Percentiles rank a stretch among this genome's conserved stretches.
These are phyloP conservation scores for Ceratocystis variospora DNA, from an alignment of 2,329 filamentous ascomycete species.

Conservation along the genomic window DNA sequence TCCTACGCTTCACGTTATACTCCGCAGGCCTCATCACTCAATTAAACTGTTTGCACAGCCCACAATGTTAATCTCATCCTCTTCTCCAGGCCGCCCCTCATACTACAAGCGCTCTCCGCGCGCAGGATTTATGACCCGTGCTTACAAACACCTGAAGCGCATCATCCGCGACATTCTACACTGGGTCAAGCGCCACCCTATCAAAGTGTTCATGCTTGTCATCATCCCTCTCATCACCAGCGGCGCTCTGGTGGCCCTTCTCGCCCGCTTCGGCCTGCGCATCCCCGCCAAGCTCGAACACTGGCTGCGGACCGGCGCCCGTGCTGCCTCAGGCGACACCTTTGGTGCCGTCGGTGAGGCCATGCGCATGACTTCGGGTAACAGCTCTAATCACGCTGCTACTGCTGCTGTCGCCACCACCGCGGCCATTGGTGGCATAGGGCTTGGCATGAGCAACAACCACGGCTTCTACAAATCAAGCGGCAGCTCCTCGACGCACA, in stretches of 20 bases:
- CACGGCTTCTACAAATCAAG: conserved; percentile 2
- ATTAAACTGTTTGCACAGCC: neutral
- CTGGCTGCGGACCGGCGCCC: conserved; percentile 41
- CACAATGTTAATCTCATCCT: conserved; percentile 15
- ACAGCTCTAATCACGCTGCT: conserved; percentile 22
- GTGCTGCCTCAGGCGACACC: conserved; percentile 35
- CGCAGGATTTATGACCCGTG: conserved; percentile 58
- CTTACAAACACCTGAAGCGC: conserved; percentile 62
- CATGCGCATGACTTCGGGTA: conserved; percentile 36
- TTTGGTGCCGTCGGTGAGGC: conserved; percentile 42
- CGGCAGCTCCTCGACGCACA: conserved; percentile 5
- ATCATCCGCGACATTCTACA: conserved; percentile 67
- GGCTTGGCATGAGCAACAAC: neutral
- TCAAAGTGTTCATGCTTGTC: conserved; percentile 77
- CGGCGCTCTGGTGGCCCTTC: conserved; percentile 63
- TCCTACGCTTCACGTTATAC: neutral
- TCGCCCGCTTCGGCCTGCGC: conserved; percentile 65
- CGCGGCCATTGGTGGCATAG: conserved; percentile 2
- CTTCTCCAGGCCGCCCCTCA: conserved; percentile 36
- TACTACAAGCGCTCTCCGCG: conserved; percentile 76
- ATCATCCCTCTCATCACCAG: conserved; percentile 78
- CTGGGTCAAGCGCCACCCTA: conserved; percentile 69
- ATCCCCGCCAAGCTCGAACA: conserved; percentile 51
- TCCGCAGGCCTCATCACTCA: neutral
- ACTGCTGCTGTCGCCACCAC: conserved; percentile 18